phyloP scores from a whole-genome alignment of 1,284 basidiomycete genomes.

The Fomitopsis pinicola region DNA sequence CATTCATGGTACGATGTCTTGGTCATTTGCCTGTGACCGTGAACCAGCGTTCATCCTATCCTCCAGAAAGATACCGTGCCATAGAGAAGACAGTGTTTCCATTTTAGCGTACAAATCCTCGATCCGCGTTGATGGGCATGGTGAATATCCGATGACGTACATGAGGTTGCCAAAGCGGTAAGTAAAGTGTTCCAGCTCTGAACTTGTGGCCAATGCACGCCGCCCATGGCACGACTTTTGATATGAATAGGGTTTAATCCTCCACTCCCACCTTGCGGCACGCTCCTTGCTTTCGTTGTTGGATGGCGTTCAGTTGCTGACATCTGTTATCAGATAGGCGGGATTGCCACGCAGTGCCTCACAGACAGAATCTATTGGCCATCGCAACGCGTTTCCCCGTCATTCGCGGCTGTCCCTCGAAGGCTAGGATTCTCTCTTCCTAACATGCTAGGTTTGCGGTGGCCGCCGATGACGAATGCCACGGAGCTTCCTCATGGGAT shows the following conservation, averaged over 20 bases:
- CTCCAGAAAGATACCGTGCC: not conserved
- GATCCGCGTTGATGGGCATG: conserved; percentile 3
- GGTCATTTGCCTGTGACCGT: not conserved
- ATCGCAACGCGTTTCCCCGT: not conserved
- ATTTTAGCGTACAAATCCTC: not conserved
- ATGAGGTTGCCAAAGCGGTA: not conserved
- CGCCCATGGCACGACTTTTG: not conserved
- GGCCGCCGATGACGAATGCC: conserved; percentile 4
- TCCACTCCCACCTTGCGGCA: not conserved
- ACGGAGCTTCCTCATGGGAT: conserved; percentile 1
- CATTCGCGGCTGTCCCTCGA: not conserved
- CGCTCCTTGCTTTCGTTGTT: not conserved
- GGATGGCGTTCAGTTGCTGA: not conserved
- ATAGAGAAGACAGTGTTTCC: not conserved
- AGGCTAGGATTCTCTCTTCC: not conserved
- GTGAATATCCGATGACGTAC: conserved; percentile 1
- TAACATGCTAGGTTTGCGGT: not conserved
- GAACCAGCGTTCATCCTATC: not conserved
- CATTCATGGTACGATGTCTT: conserved; percentile 3
- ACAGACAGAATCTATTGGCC: not conserved
- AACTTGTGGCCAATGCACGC: not conserved
- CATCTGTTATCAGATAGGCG: conserved; percentile 7
- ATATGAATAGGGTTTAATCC: conserved; percentile 7
- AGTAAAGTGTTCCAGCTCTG: conserved; percentile 1
- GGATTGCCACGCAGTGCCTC: conserved; percentile 1